These are phyloP conservation scores for Mucor irregularis DNA, from an alignment of 371 early-diverging fungal genomes.

Conservation along the genomic window DNA sequence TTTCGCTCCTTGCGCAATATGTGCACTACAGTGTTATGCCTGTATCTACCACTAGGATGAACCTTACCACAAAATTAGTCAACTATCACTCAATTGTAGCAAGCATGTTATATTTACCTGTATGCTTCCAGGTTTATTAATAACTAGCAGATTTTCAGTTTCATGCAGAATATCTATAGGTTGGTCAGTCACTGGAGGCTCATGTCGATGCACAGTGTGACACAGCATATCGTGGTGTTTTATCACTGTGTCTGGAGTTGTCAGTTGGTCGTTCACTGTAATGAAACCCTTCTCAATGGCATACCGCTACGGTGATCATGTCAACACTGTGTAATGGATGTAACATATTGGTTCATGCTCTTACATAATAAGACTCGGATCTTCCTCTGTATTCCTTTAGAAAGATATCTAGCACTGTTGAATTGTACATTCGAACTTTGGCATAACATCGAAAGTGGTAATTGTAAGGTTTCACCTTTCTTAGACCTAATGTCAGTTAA, in stretches of 20 bases:
- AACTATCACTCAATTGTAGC: too few species aligned
- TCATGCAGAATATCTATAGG: slow-evolving; percentile 63
- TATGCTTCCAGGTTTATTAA: slow-evolving; percentile 90
- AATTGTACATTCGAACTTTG: slow-evolving; percentile 91
- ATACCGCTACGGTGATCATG: too few species aligned
- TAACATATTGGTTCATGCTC: neutral
- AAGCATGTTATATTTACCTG: slow-evolving; percentile 61
- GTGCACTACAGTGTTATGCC: slow-evolving; percentile 83
- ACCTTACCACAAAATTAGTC: too few species aligned
- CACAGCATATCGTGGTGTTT: slow-evolving; percentile 75
- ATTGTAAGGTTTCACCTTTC: slow-evolving; percentile 84
- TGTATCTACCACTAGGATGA: slow-evolving; percentile 79
- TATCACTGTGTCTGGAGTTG: slow-evolving; percentile 53
- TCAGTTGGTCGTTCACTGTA: slow-evolving; percentile 68
- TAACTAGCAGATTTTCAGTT: slow-evolving; percentile 69
- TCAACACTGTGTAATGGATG: too few species aligned
- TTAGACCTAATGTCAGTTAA: slow-evolving; percentile 49
- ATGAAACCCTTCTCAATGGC: slow-evolving; percentile 84
- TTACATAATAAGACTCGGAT: slow-evolving; percentile 79
- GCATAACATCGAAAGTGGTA: slow-evolving; percentile 80
- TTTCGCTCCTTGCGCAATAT: slow-evolving; percentile 73
- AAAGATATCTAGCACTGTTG: slow-evolving; percentile 76
- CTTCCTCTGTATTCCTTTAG: slow-evolving; percentile 86
- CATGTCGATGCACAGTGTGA: slow-evolving; percentile 91
- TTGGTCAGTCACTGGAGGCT: slow-evolving; percentile 83